Base-by-base conservation (phyloP, 768 basidiomycete species). In the Pleurotus ostreatus region DNA sequence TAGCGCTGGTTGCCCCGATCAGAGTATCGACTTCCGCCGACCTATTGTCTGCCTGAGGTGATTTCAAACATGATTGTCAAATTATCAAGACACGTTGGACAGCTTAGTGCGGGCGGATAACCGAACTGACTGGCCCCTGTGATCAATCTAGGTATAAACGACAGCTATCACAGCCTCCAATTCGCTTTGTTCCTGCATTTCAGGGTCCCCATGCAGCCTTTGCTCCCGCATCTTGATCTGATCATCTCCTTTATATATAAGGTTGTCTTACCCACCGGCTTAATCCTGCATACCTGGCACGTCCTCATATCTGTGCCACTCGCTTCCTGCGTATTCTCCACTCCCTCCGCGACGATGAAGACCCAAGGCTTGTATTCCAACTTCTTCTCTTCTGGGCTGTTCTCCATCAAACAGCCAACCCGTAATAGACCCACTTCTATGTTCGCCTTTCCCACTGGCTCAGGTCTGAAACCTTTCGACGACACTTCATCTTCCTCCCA, bases 151-250 rank as follows among this genome's bases (percentile, higher is more conserved):
- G 39, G 51, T 22, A 53, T 53, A 41, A 41, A 53, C 51, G 41
- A 47, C 25, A 41, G 22, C 23, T 34, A 41, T 22, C 51, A 53
- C 39, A 53, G 51, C 51, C 51, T 41, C 39, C 41, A 34, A 34
- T 44, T 44, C 41, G 41, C 20, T 44, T 44, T 44, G 41, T 43
- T n/a, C 41, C 23, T 40, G 12, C 37, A 52, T 52, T 11, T 43
- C 51, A 53, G 51, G 51, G 51, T n/a, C 23, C 15, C 18, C 37
- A 41, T 53, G 51, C 18, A 41, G 38, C 26, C 51, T 53, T 53
- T 53, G 23, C 51, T 53, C 51, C 51, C 51, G 51, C 51, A 53
- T 53, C 51, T 53, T 53, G 51, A 53, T 53, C 51, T 53, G 51
- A 53, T 53, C 39, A 20, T 40, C 15, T 34, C 30, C 30, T 34